Conservation (phyloP, 345 rosid species). For the Citrus medica region DNA sequence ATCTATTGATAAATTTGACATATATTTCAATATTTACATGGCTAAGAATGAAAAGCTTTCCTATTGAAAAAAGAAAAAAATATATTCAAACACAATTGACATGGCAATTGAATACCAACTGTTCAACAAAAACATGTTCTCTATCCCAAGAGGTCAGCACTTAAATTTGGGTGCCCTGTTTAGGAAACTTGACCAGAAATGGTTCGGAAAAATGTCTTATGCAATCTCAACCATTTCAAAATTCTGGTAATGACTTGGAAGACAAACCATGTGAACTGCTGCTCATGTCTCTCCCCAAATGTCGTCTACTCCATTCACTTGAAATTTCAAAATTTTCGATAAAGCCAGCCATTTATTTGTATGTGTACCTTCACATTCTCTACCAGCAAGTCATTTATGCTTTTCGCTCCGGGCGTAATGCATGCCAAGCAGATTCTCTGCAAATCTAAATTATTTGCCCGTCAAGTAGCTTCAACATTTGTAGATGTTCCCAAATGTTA, state of each 20-base stretch:
- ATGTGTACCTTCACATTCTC: not conserved
- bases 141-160: not conserved
- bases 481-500: conserved; percentile 23
- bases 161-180: not conserved
- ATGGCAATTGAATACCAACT: not conserved
- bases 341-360: conserved; percentile 1
- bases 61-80: too few species aligned
- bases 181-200: not conserved
- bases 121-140: not conserved
- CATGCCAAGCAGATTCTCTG: conserved; percentile 21
- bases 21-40: not conserved
- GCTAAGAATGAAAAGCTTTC: not conserved
- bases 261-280: not conserved
- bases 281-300: not conserved
- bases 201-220: not conserved
- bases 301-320: conserved; percentile 8
- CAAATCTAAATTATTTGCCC: not conserved
- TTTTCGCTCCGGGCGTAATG: not conserved
- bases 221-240: not conserved
- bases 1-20: not conserved
- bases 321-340: not conserved
- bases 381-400: not conserved
- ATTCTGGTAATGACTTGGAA: not conserved
- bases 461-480: conserved; percentile 1
- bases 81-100: not conserved